phyloP scores from a whole-genome alignment of 2,329 filamentous ascomycete genomes.

The Aspergillus amoenus region DNA sequence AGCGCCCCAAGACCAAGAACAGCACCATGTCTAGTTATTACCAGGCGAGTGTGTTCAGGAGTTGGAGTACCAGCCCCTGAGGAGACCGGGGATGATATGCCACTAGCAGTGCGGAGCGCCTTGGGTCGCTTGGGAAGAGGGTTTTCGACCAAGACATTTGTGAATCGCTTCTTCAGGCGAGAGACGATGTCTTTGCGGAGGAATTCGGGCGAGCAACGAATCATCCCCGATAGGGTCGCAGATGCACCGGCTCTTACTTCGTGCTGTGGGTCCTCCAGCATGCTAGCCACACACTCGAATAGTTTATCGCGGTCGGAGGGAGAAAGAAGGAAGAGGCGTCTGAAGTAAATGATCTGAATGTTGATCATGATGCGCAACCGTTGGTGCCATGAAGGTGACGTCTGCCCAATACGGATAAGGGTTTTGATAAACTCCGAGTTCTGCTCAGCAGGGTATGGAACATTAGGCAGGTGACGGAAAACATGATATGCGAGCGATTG shows the following conservation, averaged over 20 bases:
- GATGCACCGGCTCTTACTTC: conserved; percentile 94
- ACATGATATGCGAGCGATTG: conserved; percentile 95
- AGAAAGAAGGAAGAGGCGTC: conserved; percentile 83
- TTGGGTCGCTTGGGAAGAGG: conserved; percentile 74
- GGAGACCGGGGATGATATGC: conserved; percentile 42
- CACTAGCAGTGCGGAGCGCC: conserved; percentile 28
- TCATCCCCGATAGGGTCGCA: conserved; percentile 93
- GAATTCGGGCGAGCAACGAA: conserved; percentile 81
- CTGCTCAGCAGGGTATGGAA: conserved; percentile 84
- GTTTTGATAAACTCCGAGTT: conserved; percentile 80
- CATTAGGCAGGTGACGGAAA: conserved; percentile 92
- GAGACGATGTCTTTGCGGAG: conserved; percentile 77
- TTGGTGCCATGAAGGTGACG: conserved; percentile 89
- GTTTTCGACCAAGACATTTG: conserved; percentile 72
- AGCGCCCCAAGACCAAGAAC: conserved; percentile 87
- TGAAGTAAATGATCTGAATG: conserved; percentile 98
- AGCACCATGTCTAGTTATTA: conserved; percentile 82
- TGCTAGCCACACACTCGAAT: conserved; percentile 90
- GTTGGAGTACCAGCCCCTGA: conserved; percentile 50
- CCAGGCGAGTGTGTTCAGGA: conserved; percentile 65
- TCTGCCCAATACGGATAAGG: conserved; percentile 83
- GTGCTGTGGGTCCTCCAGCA: conserved; percentile 88
- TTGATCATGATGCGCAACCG: conserved; percentile 92
- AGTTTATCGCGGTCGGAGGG: conserved; percentile 72
- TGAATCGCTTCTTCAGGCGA: conserved; percentile 76